These are phyloP conservation scores for Multifurca ochricompacta DNA, from an alignment of 768 basidiomycete species.

Conservation along the genomic window DNA sequence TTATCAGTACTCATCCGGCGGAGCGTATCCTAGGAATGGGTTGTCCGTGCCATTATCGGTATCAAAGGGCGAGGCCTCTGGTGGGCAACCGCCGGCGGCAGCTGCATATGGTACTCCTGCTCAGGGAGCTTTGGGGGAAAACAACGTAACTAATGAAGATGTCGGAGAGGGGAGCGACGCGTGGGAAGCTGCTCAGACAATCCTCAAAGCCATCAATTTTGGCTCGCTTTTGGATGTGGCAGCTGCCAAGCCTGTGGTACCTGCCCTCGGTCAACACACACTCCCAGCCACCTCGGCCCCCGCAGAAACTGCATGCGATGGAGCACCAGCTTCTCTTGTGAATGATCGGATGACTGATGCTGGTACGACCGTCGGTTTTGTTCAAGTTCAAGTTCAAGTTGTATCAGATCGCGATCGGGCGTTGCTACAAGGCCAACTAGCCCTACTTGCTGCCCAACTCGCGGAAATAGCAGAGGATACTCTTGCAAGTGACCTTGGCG, in stretches of 20 bases:
- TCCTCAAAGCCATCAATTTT: constrained; percentile 71
- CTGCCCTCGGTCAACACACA: not conserved
- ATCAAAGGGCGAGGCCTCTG: not conserved
- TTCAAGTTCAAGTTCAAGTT: constrained; percentile 23
- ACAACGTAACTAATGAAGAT: constrained; percentile 25
- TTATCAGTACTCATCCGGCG: constrained; percentile 33
- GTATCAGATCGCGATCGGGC: constrained; percentile 46
- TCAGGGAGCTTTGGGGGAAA: not conserved
- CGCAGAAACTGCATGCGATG: not conserved
- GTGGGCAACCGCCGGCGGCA: not conserved
- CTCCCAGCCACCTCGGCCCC: not conserved
- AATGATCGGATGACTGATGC: constrained; percentile 8
- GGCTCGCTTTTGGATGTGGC: constrained; percentile 43
- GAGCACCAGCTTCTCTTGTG: not conserved
- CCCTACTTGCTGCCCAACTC: constrained; percentile 63
- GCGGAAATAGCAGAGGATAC: constrained; percentile 50
- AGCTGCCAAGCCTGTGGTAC: constrained; percentile 15
- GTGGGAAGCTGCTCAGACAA: constrained; percentile 72
- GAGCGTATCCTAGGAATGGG: constrained; percentile 26
- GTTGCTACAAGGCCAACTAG: constrained; percentile 65
- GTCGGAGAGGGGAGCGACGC: constrained; percentile 46
- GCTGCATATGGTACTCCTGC: not conserved
- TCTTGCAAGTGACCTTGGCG: constrained; percentile 9
- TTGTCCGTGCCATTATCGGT: constrained; percentile 20
- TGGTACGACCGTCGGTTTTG: constrained; percentile 8